Evolutionary conservation across 2,329 filamentous ascomycete genomes (phyloP).

Genomic region (Sarocladium kiliense): DNA sequence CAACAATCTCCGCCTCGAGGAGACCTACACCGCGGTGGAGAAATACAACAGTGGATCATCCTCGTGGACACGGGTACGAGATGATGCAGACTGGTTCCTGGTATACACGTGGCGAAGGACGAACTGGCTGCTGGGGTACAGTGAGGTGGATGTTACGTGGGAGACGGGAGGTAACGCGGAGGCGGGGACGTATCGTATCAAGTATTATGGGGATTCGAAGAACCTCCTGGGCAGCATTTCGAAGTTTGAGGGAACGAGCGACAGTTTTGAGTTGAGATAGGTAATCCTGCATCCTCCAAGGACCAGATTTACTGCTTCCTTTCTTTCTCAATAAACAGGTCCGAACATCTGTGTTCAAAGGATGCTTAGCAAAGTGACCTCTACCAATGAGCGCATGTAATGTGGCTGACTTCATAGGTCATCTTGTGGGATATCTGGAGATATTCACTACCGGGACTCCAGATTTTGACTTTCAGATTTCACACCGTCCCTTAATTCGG

Average conservation of each 20-base stretch:
- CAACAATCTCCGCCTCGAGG: slow-evolving; percentile 76
- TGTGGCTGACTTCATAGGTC: no score
- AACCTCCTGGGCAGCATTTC: slow-evolving; percentile 53
- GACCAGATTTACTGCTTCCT: no score
- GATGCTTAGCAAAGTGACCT: no score
- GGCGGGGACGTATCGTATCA: slow-evolving; percentile 68
- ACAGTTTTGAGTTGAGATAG: slow-evolving; percentile 34
- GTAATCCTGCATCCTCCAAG: background rate
- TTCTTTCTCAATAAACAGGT: no score
- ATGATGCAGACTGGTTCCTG: slow-evolving; percentile 79
- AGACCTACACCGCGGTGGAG: slow-evolving; percentile 75
- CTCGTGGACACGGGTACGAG: slow-evolving; percentile 61
- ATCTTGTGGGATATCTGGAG: no score
- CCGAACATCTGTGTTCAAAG: no score
- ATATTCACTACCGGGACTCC: no score
- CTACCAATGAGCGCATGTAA: no score
- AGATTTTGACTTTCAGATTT: no score
- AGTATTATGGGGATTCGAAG: slow-evolving; percentile 84
- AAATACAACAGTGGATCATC: slow-evolving; percentile 29
- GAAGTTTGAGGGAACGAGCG: slow-evolving; percentile 64
- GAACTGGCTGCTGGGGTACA: slow-evolving; percentile 64
- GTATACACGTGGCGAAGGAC: slow-evolving; percentile 76
- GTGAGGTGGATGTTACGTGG: slow-evolving; percentile 77
- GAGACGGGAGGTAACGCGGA: slow-evolving; percentile 48
- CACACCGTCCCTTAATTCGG: no score